Evolutionary conservation across 169 alveolate species (phyloP), one percentile per base, ranked within the genome.

Genomic region (Eimeria brunetti): DNA sequence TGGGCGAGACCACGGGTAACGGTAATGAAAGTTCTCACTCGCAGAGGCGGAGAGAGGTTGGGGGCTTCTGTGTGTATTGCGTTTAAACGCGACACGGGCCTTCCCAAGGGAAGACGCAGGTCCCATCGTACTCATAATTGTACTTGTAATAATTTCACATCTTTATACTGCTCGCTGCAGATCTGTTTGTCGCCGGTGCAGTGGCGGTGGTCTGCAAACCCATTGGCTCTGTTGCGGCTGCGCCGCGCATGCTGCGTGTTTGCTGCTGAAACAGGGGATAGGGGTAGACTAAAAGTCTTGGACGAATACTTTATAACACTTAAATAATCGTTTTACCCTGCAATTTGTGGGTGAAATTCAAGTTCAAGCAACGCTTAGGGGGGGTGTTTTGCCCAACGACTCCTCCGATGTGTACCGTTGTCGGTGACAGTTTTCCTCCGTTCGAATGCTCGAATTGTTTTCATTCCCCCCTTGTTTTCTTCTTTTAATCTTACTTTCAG

Each of bases 211-310:
- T 71, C 81, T 71, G 51, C 51, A 71, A 71, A 71, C 51, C 81
- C 81, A 71, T 71, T 71, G 81, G 81, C 81, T 71, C 81, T 71
- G 81, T 71, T 71, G 81, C 81, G 81, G 81, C 81, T 71, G 81
- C 81, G 30, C 53, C 38, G 81, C n/a, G 51, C 81, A 71, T 71
- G 81, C 81, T 38, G 53, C 6, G 81, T 0, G 51, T 38, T 71
- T 71, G 33, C 16, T 36, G 81, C n/a, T 71, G 81, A 71, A 71
- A 71, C 81, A 12, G 14, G 18, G 30, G 53, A 14, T 71, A 71
- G 81, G 81, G 53, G 18, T 71, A 9, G 12, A 36, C 53, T 36
- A 71, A 8, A 33, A 16, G 53, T 4, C 81, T 71, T 71, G 81
- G 38, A 71, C 38, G 30, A 71, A 71, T 12, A 33, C 5, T 0